Conservation (phyloP, 345 rosid species). For the Noccaea caerulescens region DNA sequence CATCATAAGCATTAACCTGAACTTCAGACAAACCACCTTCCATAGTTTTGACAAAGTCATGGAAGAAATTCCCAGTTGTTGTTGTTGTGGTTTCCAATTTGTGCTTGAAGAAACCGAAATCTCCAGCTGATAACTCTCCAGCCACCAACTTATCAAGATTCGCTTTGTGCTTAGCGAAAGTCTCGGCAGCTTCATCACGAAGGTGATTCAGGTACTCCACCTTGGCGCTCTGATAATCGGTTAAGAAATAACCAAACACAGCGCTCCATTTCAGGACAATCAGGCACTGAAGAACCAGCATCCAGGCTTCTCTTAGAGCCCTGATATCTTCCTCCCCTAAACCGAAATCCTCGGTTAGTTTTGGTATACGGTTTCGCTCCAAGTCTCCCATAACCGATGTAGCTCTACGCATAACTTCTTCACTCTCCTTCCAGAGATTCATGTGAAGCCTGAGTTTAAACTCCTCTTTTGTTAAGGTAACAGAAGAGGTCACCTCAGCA, state of each 20-base stretch:
- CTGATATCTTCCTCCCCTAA: neutral
- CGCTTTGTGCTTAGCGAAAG: neutral
- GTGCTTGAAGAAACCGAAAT: neutral
- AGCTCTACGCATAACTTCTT: neutral
- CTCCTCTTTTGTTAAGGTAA: neutral
- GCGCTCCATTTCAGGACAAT: constrained; percentile 32
- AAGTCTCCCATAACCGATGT: neutral
- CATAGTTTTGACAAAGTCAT: constrained; percentile 6
- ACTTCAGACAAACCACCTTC: constrained; percentile 33
- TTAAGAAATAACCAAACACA: constrained; percentile 8
- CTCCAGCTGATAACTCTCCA: neutral
- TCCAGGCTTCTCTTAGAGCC: constrained; percentile 16
- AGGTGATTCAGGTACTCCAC: constrained; percentile 5
- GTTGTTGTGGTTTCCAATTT: neutral
- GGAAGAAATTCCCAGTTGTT: constrained; percentile 2
- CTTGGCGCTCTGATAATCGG: constrained; percentile 13
- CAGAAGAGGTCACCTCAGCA: neutral
- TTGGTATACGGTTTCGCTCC: neutral
- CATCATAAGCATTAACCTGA: neutral
- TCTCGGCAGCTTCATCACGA: neutral
- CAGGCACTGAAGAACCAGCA: constrained; percentile 16
- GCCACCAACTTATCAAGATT: neutral
- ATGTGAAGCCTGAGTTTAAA: neutral
- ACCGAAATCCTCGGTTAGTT: neutral
- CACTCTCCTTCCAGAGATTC: neutral